Evolutionary conservation across 257 asterid genomes (phyloP), one percentile per base, ranked within the genome.

Genomic region (Jaltomata sinuosa): DNA sequence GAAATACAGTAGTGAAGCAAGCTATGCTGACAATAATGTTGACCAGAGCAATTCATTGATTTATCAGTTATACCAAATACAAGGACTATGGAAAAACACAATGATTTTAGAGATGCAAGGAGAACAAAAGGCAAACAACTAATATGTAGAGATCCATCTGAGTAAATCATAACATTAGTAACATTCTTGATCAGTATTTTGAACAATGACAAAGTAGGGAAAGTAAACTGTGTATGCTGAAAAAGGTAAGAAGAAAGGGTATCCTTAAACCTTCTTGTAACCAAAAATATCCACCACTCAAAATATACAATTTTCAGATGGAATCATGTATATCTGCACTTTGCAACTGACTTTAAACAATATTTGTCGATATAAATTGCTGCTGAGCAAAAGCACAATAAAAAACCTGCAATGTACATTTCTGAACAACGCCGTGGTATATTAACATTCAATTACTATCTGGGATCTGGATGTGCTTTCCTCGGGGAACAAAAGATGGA

Each of bases 401-500:
- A 85, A 72, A 72, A 82, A 72, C 83, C 86, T 40, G 89, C 89
- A 71, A 89, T 91, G 81, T 90, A 91, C 95, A 88, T 22, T 74
- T 59, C 80, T 84, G n/a, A 42, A 53, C 45, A 18, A 68, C 50
- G 12, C 42, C 67, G 57, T 68, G 83, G 64, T 25, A 40, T n/a
- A 53, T 64, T 79, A n/a, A 50, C 88, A 61, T 22, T 45, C 62
- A 59, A 15, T 61, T 53, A 27, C 87, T 88, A 92, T 87, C 84
- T 72, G 69, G 82, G 47, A 84, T 78, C 85, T 5, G 6, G 19
- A 53, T 79, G 83, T 31, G 91, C 65, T 86, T 92, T 96, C 89
- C 88, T 91, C 1, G 98, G 95, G 25, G 99, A 93, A 88, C 93
- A 80, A 86, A 96, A 91, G 84, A 94, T 92, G 25, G 98, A 93